phyloP scores from a whole-genome alignment of 1,284 basidiomycete genomes.

The Bjerkandera adusta region DNA sequence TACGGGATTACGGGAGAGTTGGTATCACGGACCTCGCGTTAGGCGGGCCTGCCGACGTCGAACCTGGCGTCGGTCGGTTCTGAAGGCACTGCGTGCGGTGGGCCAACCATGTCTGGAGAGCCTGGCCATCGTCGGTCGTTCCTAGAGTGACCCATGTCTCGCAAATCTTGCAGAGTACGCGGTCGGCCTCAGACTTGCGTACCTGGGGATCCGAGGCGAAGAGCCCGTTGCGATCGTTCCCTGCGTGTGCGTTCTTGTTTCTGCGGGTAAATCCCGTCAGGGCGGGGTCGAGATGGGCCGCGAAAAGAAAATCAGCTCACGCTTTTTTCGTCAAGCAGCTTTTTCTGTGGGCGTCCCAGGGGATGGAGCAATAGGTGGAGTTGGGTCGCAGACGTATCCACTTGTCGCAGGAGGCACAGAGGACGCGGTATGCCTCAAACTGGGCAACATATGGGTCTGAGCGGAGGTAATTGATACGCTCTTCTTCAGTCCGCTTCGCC shows the following conservation, averaged over 20 bases:
- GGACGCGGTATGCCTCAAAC: slow-evolving; percentile 75
- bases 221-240: slow-evolving; percentile 55
- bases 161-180: slow-evolving; percentile 65
- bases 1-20: background rate
- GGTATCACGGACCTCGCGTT: slow-evolving; percentile 22
- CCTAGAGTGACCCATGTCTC: slow-evolving; percentile 59
- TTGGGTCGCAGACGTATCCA: slow-evolving; percentile 80
- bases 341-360: slow-evolving; percentile 78
- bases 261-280: slow-evolving; percentile 15
- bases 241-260: slow-evolving; percentile 29
- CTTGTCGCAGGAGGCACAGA: slow-evolving; percentile 75
- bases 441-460: slow-evolving; percentile 73
- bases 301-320: slow-evolving; percentile 34
- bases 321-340: slow-evolving; percentile 74
- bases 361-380: slow-evolving; percentile 81
- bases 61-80: slow-evolving; percentile 7
- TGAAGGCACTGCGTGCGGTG: slow-evolving; percentile 31
- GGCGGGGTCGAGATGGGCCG: slow-evolving; percentile 8
- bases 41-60: slow-evolving; percentile 9
- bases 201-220: slow-evolving; percentile 64
- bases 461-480: slow-evolving; percentile 67
- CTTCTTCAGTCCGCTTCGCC: slow-evolving; percentile 75
- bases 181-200: slow-evolving; percentile 68
- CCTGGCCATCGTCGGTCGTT: slow-evolving; percentile 24
- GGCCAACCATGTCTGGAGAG: slow-evolving; percentile 31